A percentile compares a stretch with the other conserved stretches of the same genome.
Conservation (phyloP, 805 yeast genomes). For the Teunomyces atbi region DNA sequence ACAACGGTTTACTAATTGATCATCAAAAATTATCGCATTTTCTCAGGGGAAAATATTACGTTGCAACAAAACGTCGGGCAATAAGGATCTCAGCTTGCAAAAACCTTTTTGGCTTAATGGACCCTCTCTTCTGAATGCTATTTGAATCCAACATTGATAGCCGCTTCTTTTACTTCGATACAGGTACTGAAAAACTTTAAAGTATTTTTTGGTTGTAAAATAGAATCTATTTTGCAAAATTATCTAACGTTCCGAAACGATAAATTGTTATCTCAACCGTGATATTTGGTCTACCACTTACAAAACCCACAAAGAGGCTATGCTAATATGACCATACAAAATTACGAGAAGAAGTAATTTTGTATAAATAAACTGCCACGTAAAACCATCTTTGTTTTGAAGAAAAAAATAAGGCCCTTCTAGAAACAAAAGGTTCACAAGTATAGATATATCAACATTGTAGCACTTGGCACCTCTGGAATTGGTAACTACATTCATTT, state of each 20-base stretch:
- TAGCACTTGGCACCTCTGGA: background rate
- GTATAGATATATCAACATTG: background rate
- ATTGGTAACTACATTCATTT: background rate
- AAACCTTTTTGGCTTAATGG: too few species aligned
- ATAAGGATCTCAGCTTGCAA: too few species aligned
- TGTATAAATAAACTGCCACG: too few species aligned
- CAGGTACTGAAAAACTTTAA: background rate
- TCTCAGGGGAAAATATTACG: background rate
- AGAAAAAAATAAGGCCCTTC: background rate
- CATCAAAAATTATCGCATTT: background rate
- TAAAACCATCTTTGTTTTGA: background rate
- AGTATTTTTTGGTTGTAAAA: background rate
- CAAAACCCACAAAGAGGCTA: background rate
- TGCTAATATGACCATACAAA: background rate
- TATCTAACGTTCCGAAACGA: background rate
- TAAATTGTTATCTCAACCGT: background rate
- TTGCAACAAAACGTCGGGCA: too few species aligned
- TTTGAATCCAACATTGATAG: too few species aligned
- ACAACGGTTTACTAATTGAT: background rate
- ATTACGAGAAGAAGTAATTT: too few species aligned
- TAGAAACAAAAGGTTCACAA: background rate
- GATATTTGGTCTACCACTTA: background rate
- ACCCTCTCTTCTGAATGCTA: too few species aligned
- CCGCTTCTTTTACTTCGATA: background rate
- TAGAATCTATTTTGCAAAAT: background rate